Conservation (phyloP, 2,329 filamentous ascomycete species). For the Raffaelea deltoideospora region DNA sequence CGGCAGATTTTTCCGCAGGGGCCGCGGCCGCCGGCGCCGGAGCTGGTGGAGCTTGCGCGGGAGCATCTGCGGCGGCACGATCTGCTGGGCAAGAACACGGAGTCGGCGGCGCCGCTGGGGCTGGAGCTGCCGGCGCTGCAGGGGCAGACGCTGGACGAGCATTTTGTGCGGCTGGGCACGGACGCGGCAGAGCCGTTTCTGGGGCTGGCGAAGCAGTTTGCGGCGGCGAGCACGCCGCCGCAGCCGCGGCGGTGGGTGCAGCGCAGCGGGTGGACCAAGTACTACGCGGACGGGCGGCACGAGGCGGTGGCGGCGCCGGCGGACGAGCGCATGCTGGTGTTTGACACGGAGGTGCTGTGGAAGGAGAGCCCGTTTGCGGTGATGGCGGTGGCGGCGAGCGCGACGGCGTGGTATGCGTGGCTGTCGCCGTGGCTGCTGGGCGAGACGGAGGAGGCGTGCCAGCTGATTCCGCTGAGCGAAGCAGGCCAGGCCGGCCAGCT, state of each 20-base stretch:
- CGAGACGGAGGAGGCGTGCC: slow-evolving; percentile 56
- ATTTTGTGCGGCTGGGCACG: slow-evolving; percentile 77
- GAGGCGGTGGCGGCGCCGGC: slow-evolving; percentile 61
- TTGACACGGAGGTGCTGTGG: slow-evolving; percentile 96
- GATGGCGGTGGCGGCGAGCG: slow-evolving; percentile 88
- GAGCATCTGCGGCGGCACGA: slow-evolving; percentile 79
- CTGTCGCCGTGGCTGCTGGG: slow-evolving; percentile 86
- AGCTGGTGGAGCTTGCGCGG: slow-evolving; percentile 64
- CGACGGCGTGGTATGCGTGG: slow-evolving; percentile 93
- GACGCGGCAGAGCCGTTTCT: slow-evolving; percentile 81
- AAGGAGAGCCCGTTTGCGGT: slow-evolving; percentile 84
- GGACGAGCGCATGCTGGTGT: slow-evolving; percentile 71
- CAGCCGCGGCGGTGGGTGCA: slow-evolving; percentile 58
- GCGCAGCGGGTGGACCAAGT: slow-evolving; percentile 88
- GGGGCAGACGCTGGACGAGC: slow-evolving; percentile 74
- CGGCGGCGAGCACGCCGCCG: slow-evolving; percentile 40
- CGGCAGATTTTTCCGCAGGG: slow-evolving; percentile 61
- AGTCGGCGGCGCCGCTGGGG: slow-evolving; percentile 57
- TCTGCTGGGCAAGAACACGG: slow-evolving; percentile 77
- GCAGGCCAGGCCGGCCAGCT: too few species aligned
- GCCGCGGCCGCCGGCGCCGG: slow-evolving; percentile 40
- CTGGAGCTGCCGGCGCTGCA: slow-evolving; percentile 75
- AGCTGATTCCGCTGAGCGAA: slow-evolving; percentile 79
- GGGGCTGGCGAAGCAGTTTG: slow-evolving; percentile 58
- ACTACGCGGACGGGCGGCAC: slow-evolving; percentile 54